These are phyloP conservation scores for Annulohypoxylon bovei DNA, from an alignment of 495 filamentous ascomycete genomes.

Conservation along the genomic window DNA sequence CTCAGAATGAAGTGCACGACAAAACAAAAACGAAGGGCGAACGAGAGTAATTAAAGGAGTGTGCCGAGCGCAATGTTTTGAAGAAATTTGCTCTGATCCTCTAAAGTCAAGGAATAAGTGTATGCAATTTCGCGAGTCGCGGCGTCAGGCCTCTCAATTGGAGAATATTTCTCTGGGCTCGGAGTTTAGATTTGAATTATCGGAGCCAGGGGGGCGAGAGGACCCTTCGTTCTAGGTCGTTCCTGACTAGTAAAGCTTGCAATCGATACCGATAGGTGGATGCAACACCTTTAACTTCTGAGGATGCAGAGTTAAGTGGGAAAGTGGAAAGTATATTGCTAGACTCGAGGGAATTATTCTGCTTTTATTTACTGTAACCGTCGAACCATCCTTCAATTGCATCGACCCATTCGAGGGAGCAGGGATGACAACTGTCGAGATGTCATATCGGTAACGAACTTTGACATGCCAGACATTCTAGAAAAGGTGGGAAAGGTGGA, in stretches of 20 bases:
- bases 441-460: constrained; percentile 21
- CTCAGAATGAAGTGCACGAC: neutral
- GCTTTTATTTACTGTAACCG: constrained; percentile 31
- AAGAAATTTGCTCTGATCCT: constrained; percentile 19
- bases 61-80: neutral
- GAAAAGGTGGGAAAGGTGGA: constrained; percentile 22
- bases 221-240: constrained; percentile 14
- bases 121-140: constrained; percentile 40
- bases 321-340: constrained; percentile 1
- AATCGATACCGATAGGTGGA: constrained; percentile 20
- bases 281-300: neutral
- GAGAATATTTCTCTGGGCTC: constrained; percentile 21
- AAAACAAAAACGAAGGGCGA: neutral
- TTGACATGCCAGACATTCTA: constrained; percentile 1
- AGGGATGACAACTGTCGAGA: constrained; percentile 2
- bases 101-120: constrained; percentile 16
- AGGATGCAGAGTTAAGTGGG: constrained; percentile 5
- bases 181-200: constrained; percentile 28
- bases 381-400: constrained; percentile 30
- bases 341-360: constrained; percentile 8
- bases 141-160: constrained; percentile 19
- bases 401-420: constrained; percentile 34
- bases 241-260: constrained; percentile 29
- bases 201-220: constrained; percentile 1
- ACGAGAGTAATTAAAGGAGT: constrained; percentile 21